Conservation (phyloP, 2,329 filamentous ascomycete genomes). For the Bipolaris bicolor region DNA sequence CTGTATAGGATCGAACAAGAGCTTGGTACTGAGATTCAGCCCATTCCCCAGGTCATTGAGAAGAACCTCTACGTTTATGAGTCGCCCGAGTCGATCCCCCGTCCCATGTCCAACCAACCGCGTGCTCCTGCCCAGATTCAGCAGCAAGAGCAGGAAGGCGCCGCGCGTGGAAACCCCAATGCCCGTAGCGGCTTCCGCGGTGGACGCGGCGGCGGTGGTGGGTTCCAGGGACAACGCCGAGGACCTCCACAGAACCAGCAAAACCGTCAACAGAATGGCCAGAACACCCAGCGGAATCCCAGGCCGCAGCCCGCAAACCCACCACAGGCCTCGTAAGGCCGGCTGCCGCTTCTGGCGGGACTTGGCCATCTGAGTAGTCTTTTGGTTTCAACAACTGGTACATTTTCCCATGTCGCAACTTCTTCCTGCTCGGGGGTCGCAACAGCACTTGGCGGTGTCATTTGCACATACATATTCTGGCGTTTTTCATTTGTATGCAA, state of each 20-base stretch:
- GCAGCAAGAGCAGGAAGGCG: slow-evolving; percentile 38
- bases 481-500: slow-evolving; percentile 39
- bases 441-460: slow-evolving; percentile 28
- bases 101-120: slow-evolving; percentile 69
- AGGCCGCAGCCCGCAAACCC: slow-evolving; percentile 42
- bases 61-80: slow-evolving; percentile 99
- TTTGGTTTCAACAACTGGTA: slow-evolving; percentile 29
- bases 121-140: slow-evolving; percentile 37
- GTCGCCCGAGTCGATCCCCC: slow-evolving; percentile 90
- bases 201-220: slow-evolving; percentile 45
- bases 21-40: slow-evolving; percentile 93
- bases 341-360: slow-evolving; percentile 4
- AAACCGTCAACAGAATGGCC: slow-evolving; percentile 44
- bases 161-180: slow-evolving; percentile 30
- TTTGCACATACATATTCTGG: slow-evolving; percentile 37
- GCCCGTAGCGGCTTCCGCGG: slow-evolving; percentile 40
- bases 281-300: slow-evolving; percentile 43
- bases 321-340: slow-evolving; percentile 33
- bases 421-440: slow-evolving; percentile 38
- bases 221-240: slow-evolving; percentile 41
- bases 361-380: slow-evolving; percentile 39
- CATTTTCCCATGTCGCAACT: slow-evolving; percentile 36
- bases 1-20: slow-evolving; percentile 98
- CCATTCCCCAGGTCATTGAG: slow-evolving; percentile 93
- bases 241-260: slow-evolving; percentile 39